phyloP scores from a whole-genome alignment of 257 asterid genomes.

The Forsythia viridissima region DNA sequence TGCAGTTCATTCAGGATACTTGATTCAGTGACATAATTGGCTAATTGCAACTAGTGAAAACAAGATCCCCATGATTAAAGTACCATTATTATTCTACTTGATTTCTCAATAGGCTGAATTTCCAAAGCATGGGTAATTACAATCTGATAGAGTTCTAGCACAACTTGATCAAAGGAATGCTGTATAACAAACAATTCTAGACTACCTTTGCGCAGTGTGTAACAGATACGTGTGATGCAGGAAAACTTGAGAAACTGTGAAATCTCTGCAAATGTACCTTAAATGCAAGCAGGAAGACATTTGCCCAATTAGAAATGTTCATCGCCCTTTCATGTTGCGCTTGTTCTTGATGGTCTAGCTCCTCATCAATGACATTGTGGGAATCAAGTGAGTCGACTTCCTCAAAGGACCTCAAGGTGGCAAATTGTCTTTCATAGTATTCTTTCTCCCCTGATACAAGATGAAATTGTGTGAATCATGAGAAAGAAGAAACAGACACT shows the following conservation, averaged over 20 bases:
- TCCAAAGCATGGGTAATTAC: no score
- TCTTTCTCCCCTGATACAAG: slow-evolving; percentile 57
- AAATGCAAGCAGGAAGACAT: slow-evolving; percentile 60
- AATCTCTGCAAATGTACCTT: slow-evolving; percentile 37
- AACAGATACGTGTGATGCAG: no score
- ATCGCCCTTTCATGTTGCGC: slow-evolving; percentile 69
- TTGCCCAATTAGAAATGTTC: slow-evolving; percentile 67
- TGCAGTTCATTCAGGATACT: slow-evolving; percentile 16
- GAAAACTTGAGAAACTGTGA: neutral
- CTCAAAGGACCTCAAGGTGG: slow-evolving; percentile 68
- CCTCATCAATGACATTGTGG: slow-evolving; percentile 44
- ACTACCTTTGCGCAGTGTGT: neutral
- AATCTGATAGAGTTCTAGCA: neutral
- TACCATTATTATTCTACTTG: no score
- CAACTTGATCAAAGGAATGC: neutral
- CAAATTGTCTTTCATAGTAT: slow-evolving; percentile 66
- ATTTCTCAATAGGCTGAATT: no score
- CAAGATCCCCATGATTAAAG: neutral
- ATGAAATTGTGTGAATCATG: neutral
- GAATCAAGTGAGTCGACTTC: slow-evolving; percentile 60
- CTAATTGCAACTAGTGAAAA: neutral
- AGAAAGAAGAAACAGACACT: neutral
- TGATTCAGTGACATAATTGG: neutral
- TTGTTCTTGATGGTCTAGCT: slow-evolving; percentile 41
- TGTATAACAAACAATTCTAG: neutral